phyloP scores from a whole-genome alignment of 2,329 filamentous ascomycete species.

The Penicillium oxalicum region DNA sequence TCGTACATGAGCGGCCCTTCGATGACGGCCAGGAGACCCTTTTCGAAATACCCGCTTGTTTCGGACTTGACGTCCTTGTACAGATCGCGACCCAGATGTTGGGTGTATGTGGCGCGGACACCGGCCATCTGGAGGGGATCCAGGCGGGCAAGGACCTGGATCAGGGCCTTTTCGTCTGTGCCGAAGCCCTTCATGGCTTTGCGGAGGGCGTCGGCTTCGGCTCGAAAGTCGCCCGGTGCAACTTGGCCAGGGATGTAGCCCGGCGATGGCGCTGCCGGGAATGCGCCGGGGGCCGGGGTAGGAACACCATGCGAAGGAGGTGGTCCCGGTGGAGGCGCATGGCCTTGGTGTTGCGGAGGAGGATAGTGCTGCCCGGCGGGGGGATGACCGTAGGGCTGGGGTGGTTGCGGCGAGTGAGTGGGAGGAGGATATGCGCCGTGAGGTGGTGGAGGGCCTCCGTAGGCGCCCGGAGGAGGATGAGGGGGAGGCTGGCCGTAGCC shows the following conservation, averaged over 20 bases:
- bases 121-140: slow-evolving; percentile 72
- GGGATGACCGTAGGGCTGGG: slow-evolving; percentile 11
- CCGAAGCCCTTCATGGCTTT: slow-evolving; percentile 91
- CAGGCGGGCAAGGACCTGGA: slow-evolving; percentile 62
- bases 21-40: slow-evolving; percentile 67
- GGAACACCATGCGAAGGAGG: slow-evolving; percentile 4
- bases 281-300: slow-evolving; percentile 34
- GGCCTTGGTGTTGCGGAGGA: slow-evolving; percentile 28
- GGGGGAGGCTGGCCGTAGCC: slow-evolving; percentile 36
- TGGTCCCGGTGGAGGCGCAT: slow-evolving; percentile 14
- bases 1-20: slow-evolving; percentile 76
- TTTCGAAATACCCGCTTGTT: slow-evolving; percentile 66
- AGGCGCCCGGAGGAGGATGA: slow-evolving; percentile 13
- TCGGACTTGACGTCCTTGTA: slow-evolving; percentile 72
- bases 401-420: slow-evolving; percentile 8
- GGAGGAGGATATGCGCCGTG: slow-evolving; percentile 12
- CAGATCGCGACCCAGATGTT: slow-evolving; percentile 59
- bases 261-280: slow-evolving; percentile 59
- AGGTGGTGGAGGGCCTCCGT: slow-evolving; percentile 32
- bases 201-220: slow-evolving; percentile 65
- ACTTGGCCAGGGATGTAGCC: slow-evolving; percentile 70
- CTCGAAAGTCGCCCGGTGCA: slow-evolving; percentile 59
- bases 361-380: slow-evolving; percentile 5
- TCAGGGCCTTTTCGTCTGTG: slow-evolving; percentile 75
- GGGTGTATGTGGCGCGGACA: slow-evolving; percentile 63